phyloP scores from a whole-genome alignment of 352 stramenopile genomes.

The Globisporangium yorkense region DNA sequence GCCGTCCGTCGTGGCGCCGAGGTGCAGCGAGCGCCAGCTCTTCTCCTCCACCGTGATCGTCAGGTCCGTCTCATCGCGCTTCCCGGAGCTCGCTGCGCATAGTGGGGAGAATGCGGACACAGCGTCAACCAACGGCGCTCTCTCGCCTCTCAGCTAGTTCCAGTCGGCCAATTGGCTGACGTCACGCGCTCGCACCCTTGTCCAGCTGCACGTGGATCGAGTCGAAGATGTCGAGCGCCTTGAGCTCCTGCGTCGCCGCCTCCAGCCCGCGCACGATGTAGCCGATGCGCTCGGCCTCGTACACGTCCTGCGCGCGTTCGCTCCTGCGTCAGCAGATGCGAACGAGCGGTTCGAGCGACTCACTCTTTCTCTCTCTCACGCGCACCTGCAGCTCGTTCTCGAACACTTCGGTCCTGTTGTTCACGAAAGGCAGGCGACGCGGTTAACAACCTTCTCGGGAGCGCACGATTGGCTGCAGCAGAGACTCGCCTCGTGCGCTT shows the following conservation, averaged over 20 bases:
- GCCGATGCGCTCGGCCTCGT: slow-evolving; percentile 61
- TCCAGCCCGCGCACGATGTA: slow-evolving; percentile 54
- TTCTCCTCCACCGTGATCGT: slow-evolving; percentile 88
- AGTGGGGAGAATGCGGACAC: background rate
- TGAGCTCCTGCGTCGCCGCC: slow-evolving; percentile 57
- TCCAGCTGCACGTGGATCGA: slow-evolving; percentile 78
- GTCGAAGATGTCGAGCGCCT: slow-evolving; percentile 81
- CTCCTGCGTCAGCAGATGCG: too few relatives aligned
- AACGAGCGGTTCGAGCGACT: too few relatives aligned
- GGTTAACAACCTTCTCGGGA: background rate
- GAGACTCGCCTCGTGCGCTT: slow-evolving; percentile 72
- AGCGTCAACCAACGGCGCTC: background rate
- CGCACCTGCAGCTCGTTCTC: slow-evolving; percentile 80
- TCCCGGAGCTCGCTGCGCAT: slow-evolving; percentile 51
- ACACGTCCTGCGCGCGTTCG: slow-evolving; percentile 30
- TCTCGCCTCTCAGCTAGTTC: too few relatives aligned
- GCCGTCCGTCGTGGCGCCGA: slow-evolving; percentile 79
- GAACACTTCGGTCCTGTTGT: slow-evolving; percentile 66
- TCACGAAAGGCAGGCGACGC: too few relatives aligned
- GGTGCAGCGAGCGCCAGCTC: slow-evolving; percentile 77
- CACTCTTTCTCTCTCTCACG: too few relatives aligned
- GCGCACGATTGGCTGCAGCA: too few relatives aligned
- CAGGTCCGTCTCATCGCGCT: slow-evolving; percentile 74
- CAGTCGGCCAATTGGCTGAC: background rate
- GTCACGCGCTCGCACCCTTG: slow-evolving; percentile 27